Evolutionary conservation across 176 grass and related monocot species (phyloP).

Genomic region (Bolboschoenus planiculmis): DNA sequence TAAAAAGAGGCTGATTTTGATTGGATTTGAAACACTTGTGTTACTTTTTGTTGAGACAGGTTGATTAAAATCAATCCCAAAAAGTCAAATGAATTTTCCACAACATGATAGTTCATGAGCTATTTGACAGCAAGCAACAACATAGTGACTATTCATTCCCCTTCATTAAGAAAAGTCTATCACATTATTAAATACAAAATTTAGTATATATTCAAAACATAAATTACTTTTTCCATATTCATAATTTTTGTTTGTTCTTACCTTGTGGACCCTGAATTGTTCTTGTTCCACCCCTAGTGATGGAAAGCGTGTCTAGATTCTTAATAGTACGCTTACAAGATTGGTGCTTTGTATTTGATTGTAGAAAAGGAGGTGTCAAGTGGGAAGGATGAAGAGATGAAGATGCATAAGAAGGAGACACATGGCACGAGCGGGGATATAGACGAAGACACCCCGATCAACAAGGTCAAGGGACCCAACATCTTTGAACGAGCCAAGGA

Average conservation of each 20-base stretch:
- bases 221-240: background rate
- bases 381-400: constrained; percentile 25
- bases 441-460: constrained; percentile 39
- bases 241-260: background rate
- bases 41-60: background rate
- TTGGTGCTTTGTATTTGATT: background rate
- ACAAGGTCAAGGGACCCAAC: constrained; percentile 57
- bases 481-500: constrained; percentile 75
- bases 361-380: background rate
- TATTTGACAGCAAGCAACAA: background rate
- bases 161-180: background rate
- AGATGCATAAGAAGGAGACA: constrained; percentile 42
- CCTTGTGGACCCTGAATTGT: background rate
- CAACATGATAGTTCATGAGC: background rate
- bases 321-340: background rate
- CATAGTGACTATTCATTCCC: background rate
- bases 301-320: background rate
- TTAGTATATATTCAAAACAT: background rate
- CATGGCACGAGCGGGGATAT: constrained; percentile 62
- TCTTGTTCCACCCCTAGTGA: background rate
- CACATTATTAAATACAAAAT: background rate
- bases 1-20: background rate
- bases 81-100: background rate
- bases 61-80: background rate
- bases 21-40: background rate